Evolutionary conservation across 1,139 yeast species (phyloP).

Genomic region (Ogataea hybrid): DNA sequence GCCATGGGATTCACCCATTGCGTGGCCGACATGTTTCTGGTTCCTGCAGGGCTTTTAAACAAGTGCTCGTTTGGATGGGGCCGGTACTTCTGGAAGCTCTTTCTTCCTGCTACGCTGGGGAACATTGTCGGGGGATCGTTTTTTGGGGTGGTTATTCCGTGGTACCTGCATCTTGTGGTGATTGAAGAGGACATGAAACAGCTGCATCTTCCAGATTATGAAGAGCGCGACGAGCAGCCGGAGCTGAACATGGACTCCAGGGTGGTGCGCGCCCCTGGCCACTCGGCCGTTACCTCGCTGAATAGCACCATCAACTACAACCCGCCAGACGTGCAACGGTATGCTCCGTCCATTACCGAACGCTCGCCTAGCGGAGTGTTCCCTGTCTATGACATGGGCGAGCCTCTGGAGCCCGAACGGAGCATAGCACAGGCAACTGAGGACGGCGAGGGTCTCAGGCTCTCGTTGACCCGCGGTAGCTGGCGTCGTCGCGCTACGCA

Average conservation of each 20-base stretch:
- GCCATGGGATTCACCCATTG: conserved; percentile 73
- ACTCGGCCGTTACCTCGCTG: conserved; percentile 1
- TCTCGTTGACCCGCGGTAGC: conserved; percentile 30
- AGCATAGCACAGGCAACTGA: conserved; percentile 41
- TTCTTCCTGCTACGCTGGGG: conserved; percentile 67
- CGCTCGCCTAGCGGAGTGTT: conserved; percentile 74
- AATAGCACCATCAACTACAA: conserved; percentile 1
- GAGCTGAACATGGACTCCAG: conserved; percentile 72
- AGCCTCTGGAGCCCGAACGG: conserved; percentile 52
- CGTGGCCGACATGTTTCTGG: conserved; percentile 75
- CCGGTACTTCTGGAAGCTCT: conserved; percentile 65
- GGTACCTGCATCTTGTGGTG: conserved; percentile 65
- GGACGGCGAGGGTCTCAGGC: conserved; percentile 29
- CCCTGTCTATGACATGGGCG: conserved; percentile 77
- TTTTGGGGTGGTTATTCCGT: conserved; percentile 62
- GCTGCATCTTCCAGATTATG: conserved; percentile 62
- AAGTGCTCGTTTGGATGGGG: conserved; percentile 63
- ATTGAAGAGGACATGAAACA: conserved; percentile 65
- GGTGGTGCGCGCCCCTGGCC: conserved; percentile 49
- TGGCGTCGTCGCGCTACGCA: conserved; percentile 16
- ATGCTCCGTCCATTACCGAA: conserved; percentile 9
- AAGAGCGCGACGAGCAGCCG: conserved; percentile 76
- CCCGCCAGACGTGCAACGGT: neutral
- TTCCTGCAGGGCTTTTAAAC: conserved; percentile 65
- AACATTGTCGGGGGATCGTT: conserved; percentile 69